A percentile compares a stretch with the other conserved stretches of the same genome.
Conservation (phyloP, 176 grass and related monocot genomes). For the Oryza brachyantha region DNA sequence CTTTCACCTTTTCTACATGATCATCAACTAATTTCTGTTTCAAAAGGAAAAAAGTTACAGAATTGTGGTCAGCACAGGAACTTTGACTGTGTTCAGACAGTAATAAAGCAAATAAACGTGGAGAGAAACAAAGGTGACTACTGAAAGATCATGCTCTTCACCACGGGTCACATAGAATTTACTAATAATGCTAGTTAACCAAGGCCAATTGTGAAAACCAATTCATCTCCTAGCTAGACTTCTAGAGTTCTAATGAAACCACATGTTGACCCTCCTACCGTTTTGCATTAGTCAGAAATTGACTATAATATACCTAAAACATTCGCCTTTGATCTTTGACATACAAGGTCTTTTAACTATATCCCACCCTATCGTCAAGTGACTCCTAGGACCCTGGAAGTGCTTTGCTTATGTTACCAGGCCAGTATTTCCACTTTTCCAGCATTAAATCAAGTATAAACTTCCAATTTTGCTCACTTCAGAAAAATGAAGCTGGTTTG, state of each 20-base stretch:
- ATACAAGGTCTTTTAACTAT: neutral
- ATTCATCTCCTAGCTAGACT: neutral
- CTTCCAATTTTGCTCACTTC: neutral
- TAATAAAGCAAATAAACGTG: neutral
- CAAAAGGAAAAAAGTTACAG: neutral
- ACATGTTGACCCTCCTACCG: constrained; percentile 5
- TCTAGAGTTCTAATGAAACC: neutral
- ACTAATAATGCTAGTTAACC: neutral
- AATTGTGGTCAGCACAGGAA: constrained; percentile 14
- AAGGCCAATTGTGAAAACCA: neutral
- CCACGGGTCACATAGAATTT: neutral
- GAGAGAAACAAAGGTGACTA: neutral
- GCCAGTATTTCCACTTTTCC: neutral
- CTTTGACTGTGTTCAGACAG: neutral
- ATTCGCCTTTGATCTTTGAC: neutral
- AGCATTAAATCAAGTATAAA: constrained; percentile 14
- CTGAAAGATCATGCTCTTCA: constrained; percentile 11
- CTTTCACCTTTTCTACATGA: constrained; percentile 79
- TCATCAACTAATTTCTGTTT: constrained; percentile 82
- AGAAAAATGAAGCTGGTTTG: neutral
- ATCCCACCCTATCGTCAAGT: neutral
- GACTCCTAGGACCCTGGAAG: constrained; percentile 13
- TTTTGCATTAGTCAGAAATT: neutral
- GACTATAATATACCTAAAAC: constrained; percentile 1
- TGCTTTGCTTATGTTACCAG: neutral